phyloP scores from a whole-genome alignment of 2,329 filamentous ascomycete species.

The Corniculantispora saksenae region DNA sequence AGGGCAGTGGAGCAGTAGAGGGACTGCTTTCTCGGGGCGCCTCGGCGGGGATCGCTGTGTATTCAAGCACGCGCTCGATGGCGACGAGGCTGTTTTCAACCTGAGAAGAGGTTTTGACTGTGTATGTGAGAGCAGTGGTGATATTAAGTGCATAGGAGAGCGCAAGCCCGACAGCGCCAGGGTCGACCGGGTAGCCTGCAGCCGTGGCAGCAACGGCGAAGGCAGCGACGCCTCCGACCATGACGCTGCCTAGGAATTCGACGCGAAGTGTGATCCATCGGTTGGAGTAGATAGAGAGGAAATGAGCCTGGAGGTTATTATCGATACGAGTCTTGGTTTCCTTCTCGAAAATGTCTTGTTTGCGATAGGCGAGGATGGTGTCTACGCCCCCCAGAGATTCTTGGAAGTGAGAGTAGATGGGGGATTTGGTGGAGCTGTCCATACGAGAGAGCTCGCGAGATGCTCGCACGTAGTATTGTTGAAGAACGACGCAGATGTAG shows the following conservation, averaged over 20 bases:
- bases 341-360: conserved; percentile 74
- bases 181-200: conserved; percentile 59
- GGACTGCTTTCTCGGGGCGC: conserved; percentile 80
- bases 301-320: conserved; percentile 83
- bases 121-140: conserved; percentile 91
- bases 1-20: conserved; percentile 76
- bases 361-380: conserved; percentile 85
- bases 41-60: conserved; percentile 80
- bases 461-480: conserved; percentile 87
- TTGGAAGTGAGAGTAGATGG: conserved; percentile 92
- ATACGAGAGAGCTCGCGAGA: conserved; percentile 88
- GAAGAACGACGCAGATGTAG: conserved; percentile 79
- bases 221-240: conserved; percentile 78
- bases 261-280: conserved; percentile 86
- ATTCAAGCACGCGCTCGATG: conserved; percentile 89
- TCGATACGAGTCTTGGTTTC: conserved; percentile 95
- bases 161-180: conserved; percentile 78
- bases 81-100: conserved; percentile 96
- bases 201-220: conserved; percentile 77
- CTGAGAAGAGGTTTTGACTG: conserved; percentile 89
- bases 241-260: conserved; percentile 85
- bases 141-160: conserved; percentile 94
- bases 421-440: conserved; percentile 84
- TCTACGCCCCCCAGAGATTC: conserved; percentile 85
- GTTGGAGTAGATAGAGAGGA: conserved; percentile 83